Evolutionary conservation across 805 yeast genomes (phyloP).

Genomic region (Blastobotrys americana): DNA sequence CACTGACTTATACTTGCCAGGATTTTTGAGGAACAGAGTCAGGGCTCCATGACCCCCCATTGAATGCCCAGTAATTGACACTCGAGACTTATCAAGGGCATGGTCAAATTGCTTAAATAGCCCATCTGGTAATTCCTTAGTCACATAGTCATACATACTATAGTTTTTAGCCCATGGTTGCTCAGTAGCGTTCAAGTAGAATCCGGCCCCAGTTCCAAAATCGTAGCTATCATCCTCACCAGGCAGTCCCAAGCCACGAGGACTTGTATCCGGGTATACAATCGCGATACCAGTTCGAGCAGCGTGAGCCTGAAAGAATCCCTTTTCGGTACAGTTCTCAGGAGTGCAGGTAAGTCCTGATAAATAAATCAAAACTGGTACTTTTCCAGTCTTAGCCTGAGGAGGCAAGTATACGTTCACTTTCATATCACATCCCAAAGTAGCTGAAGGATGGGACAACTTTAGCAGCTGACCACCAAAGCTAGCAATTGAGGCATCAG

Average conservation of each 20-base stretch:
- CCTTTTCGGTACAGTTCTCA: constrained; percentile 88
- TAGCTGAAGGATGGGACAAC: constrained; percentile 61
- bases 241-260: constrained; percentile 69
- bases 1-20: constrained; percentile 67
- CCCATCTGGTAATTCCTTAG: constrained; percentile 56
- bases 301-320: constrained; percentile 76
- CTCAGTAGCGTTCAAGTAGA: constrained; percentile 77
- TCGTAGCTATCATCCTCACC: constrained; percentile 86
- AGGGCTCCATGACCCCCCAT: constrained; percentile 98
- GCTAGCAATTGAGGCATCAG: constrained; percentile 46
- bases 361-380: constrained; percentile 73
- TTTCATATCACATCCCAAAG: constrained; percentile 66
- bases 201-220: constrained; percentile 94
- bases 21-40: constrained; percentile 57
- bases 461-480: constrained; percentile 75
- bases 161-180: constrained; percentile 67
- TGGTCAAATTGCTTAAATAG: constrained; percentile 36
- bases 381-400: constrained; percentile 33
- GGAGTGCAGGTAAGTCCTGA: constrained; percentile 94
- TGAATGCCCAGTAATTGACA: constrained; percentile 90
- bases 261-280: constrained; percentile 95
- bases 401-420: constrained; percentile 79
- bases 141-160: constrained; percentile 80
- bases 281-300: constrained; percentile 76
- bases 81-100: constrained; percentile 48